These are phyloP conservation scores for Scheffersomyces titani DNA, from an alignment of 1,139 yeast genomes.

Conservation along the genomic window DNA sequence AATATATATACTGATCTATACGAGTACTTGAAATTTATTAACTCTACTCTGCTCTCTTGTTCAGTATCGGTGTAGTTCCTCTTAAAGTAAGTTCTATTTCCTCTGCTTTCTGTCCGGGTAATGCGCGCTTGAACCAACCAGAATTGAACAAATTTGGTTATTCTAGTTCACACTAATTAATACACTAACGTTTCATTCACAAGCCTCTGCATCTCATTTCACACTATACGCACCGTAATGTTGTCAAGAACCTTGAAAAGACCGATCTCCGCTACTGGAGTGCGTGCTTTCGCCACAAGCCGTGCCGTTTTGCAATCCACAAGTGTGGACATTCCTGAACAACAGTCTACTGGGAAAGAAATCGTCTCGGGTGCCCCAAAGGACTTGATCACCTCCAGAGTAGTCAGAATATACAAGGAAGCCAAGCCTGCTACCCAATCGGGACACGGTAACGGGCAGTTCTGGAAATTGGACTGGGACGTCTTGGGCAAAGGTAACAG, in stretches of 20 bases:
- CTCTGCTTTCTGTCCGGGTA: constrained; percentile 2
- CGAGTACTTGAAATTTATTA: constrained; percentile 1
- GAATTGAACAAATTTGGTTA: constrained; percentile 12
- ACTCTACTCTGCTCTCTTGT: background rate
- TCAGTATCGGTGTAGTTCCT: background rate
- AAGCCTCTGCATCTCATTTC: background rate
- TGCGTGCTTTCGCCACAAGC: constrained; percentile 24
- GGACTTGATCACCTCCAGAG: constrained; percentile 61
- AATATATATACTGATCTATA: background rate
- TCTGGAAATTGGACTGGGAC: constrained; percentile 88
- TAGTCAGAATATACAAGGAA: constrained; percentile 77
- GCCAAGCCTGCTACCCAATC: constrained; percentile 84
- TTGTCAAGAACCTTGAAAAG: constrained; percentile 23
- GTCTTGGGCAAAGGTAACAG: constrained; percentile 74
- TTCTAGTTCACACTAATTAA: background rate
- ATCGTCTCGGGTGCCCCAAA: constrained; percentile 79
- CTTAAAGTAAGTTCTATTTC: too few species aligned
- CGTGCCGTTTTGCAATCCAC: constrained; percentile 14
- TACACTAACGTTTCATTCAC: background rate
- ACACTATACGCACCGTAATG: constrained; percentile 12
- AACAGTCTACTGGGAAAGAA: constrained; percentile 47
- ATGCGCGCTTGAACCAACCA: constrained; percentile 21
- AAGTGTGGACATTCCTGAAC: constrained; percentile 19
- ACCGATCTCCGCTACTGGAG: constrained; percentile 11
- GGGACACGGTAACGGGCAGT: constrained; percentile 54